Base-by-base conservation (phyloP, 352 stramenopile genomes). In the Phytophthora capsici region DNA sequence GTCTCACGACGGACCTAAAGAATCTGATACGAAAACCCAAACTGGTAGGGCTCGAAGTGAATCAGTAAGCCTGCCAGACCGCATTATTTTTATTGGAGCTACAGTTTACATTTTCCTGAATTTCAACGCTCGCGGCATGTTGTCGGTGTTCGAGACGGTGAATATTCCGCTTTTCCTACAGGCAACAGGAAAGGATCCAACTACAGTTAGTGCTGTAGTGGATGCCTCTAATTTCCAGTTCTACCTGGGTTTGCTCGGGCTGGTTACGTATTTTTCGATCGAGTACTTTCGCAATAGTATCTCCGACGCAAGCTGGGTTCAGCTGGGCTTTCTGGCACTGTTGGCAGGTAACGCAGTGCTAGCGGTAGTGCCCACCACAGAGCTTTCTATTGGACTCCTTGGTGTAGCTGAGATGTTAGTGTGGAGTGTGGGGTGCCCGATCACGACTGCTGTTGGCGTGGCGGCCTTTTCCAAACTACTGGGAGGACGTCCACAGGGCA, bases 61-160 rank as follows among this genome's bases (percentile, higher is more conserved):
- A 47, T 43, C 66, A 22, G 81, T 65, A 4, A 73, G 51, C 6
- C 52, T 88, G 19, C 76, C 83, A 1, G 73, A 87, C 44, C 75
- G 75, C 25, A 71, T 92, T 40, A 66, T 92, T 40, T 69, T 82
- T 50, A 83, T 86, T 32, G 83, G 81, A 26, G 81, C 80, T 7
- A 37, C 64, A 16, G 75, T 92, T 16, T 92, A 88, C 56, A 90
- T 92, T 49, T 81, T 84, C 57, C 54, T 92, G 25, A 90, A 92
- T 65, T 88, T 90, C 55, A 88, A 89, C 43, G 82, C 77, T 6
- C 68, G 82, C 12, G 84, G 84, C 20, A 90, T 92, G 56, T 57
- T 92, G 26, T 90, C 82, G 0, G 84, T 92, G 14, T 92, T 92
- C 52, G 84, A 90, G 54, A 92, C 84, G 14, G 77, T 93, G 43